These are phyloP conservation scores for Diaporthe sp. DNA, from an alignment of 2,329 filamentous ascomycete species.

Conservation along the genomic window DNA sequence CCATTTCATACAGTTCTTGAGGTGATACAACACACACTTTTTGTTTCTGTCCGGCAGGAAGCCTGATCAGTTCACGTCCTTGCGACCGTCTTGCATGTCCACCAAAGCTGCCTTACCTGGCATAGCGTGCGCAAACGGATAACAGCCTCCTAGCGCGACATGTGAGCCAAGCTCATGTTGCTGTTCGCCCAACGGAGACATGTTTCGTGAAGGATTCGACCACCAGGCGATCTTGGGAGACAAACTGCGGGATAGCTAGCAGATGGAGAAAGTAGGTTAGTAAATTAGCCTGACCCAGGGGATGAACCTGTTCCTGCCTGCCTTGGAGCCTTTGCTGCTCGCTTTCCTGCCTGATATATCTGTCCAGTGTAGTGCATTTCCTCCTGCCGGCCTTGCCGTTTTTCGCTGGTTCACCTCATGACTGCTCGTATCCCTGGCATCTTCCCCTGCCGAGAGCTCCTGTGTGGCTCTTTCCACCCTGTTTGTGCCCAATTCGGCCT, in stretches of 20 bases:
- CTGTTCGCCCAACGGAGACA: conserved; percentile 9
- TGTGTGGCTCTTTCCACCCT: background rate
- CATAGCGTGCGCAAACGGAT: background rate
- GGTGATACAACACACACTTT: background rate
- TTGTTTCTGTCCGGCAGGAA: background rate
- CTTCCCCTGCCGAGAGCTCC: background rate
- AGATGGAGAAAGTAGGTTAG: background rate
- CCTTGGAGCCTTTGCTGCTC: background rate
- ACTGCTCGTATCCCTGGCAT: background rate
- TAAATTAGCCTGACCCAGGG: background rate
- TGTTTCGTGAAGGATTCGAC: conserved; percentile 3
- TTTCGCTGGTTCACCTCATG: background rate
- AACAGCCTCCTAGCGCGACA: background rate
- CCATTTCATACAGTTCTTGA: background rate
- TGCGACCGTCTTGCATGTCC: background rate
- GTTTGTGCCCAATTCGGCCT: background rate
- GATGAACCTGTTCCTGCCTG: background rate
- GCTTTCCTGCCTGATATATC: background rate
- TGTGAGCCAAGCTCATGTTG: background rate
- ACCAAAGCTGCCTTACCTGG: background rate
- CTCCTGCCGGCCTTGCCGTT: background rate
- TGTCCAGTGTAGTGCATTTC: background rate
- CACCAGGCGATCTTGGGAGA: conserved; percentile 13
- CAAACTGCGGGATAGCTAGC: conserved; percentile 21
- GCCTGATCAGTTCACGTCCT: background rate